Evolutionary conservation across 768 basidiomycete genomes (phyloP), one percentile per base, ranked within the genome.

Genomic region (Suillus variegatus): DNA sequence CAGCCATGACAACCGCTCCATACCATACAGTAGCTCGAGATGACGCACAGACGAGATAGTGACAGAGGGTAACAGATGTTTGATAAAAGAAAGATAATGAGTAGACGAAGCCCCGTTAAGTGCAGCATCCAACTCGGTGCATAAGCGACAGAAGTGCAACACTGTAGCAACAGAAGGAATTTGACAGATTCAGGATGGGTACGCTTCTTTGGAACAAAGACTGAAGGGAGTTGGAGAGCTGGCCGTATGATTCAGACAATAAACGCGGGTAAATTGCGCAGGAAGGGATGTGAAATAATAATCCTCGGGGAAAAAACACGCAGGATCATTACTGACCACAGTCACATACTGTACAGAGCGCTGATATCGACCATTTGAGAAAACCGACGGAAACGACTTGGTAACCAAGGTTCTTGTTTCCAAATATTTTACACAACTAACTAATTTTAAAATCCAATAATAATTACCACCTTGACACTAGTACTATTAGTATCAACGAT

Each of bases 401-500:
- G 28, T 32, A 32, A 36, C 1, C 36, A 36, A 9, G 36, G 36
- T 9, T 9, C 10, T 36, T 36, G 6, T 44, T 44, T 44, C 14
- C 49, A 28, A 16, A 28, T 32, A 52, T 54, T 54, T 55, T 25
- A 18, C 2, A 8, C 7, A 32, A 20, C 52, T 54, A 38, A 32
- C 32, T 32, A 32, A 32, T 32, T 32, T 32, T 1, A 32, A 32
- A 14, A 22, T 57, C 16, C 32, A 41, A 6, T 41, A 49, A 49
- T 43, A 60, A 44, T 32, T 43, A 43, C n/a, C 5, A 12, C 58
- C 25, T 65, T 28, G 41, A 62, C 40, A 28, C 57, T 5, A 60
- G 6, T 32, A 32, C 32, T 32, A 32, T 32, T 32, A 32, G 32
- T 32, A 32, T 63, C 47, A 20, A 61, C 52, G 55, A 73, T 79